Evolutionary conservation across 83 land plant species (phyloP).

Genomic region (Thuja plicata): DNA sequence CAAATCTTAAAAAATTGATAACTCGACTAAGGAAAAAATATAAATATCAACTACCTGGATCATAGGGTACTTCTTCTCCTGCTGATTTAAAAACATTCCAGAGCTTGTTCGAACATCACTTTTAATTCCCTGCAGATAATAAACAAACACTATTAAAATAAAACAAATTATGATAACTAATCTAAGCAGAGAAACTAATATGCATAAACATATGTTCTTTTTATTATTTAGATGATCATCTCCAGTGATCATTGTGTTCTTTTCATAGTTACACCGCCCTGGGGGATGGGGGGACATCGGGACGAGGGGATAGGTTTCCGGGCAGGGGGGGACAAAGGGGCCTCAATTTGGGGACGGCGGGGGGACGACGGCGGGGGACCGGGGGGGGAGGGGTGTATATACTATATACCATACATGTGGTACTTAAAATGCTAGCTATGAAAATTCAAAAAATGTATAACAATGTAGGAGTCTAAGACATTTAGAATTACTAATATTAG

Average conservation of each 20-base stretch:
- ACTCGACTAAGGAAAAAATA: not conserved
- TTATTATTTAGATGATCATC: not conserved
- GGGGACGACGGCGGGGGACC: no score
- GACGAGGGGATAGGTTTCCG: no score
- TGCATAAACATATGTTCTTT: not conserved
- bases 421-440: no score
- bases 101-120: slow-evolving; percentile 96
- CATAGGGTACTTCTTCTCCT: slow-evolving; percentile 68
- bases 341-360: no score
- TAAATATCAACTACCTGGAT: slow-evolving; percentile 52
- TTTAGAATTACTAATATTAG: no score
- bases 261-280: no score
- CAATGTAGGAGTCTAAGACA: no score
- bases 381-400: no score
- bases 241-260: not conserved
- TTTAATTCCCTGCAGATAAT: slow-evolving; percentile 70
- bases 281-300: no score
- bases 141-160: not conserved
- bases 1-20: not conserved
- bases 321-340: no score
- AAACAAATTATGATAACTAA: not conserved
- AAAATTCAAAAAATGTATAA: no score
- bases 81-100: slow-evolving; percentile 83
- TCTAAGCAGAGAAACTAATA: not conserved
- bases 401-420: no score